Evolutionary conservation across 305 asterid genomes (phyloP), one percentile per base, ranked within the genome.

Genomic region (Fraxinus baroniana): DNA sequence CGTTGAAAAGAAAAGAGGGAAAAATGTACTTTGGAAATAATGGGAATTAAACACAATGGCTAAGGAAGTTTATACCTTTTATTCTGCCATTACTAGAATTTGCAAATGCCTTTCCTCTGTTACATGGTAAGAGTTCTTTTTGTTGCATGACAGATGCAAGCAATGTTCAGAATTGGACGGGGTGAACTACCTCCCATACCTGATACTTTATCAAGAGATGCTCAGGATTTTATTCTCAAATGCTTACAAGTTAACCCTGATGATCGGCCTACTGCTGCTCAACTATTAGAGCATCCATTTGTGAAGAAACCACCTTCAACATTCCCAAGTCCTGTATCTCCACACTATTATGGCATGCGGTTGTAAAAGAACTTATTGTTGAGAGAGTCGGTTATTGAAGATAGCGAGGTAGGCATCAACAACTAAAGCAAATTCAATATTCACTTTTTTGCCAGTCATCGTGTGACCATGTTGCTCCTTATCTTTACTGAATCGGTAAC

Each of bases 241-340:
- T 91, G 94, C 88, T 82, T 91, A 86, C 88, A 89, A 90, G 95
- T 91, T 15, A 88, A 91, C 82, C 95, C 93, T 37, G 86, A 90
- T 75, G 24, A 84, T 72, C 90, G 95, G 60, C 89, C 92, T 49
- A 80, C 91, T 77, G 95, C 95, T 80, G 88, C 93, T 81, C 90
- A 87, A 81, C 86, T 90, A 55, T 82, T 91, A 86, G 91, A 91
- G 44, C 95, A 90, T 86, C 87, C 93, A 74, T 90, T 90, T 85
- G 82, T 91, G 66, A 91, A 86, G 87, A 88, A 81, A 86, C 84
- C 78, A 4, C 86, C 86, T 72, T 83, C 93, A 55, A 75, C 88
- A 44, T 87, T 81, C 60, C 77, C 81, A 28, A 83, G 87, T 55
- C 90, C 90, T 46, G 82, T 77, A 74, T 89, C 94, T 81, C 92